Evolutionary conservation across 306 rosid species (phyloP).

Genomic region (Arachis hypogaea): DNA sequence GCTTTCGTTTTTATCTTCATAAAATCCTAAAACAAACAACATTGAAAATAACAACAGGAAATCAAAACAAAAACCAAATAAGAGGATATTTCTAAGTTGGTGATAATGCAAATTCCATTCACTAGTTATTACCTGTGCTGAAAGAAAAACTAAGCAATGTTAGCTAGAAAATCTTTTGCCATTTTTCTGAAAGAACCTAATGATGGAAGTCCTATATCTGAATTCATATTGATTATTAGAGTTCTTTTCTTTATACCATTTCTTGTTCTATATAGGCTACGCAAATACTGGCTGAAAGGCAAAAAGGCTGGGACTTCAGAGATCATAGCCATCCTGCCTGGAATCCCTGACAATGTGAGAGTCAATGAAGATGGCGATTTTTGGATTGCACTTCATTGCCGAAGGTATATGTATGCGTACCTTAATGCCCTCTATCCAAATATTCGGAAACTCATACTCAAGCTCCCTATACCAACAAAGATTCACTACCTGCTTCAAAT

Average conservation of each 20-base stretch:
- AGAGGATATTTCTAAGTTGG: background rate
- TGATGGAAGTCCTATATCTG: slow-evolving; percentile 16
- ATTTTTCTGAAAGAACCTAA: background rate
- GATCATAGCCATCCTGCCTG: slow-evolving; percentile 75
- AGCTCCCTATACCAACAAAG: slow-evolving; percentile 74
- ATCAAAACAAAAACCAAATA: no score
- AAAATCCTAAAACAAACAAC: no score
- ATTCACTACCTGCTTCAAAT: slow-evolving; percentile 66
- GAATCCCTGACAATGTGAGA: slow-evolving; percentile 88
- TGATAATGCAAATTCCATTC: slow-evolving; percentile 20
- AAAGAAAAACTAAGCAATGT: background rate
- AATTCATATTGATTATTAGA: slow-evolving; percentile 10
- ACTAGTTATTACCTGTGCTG: background rate
- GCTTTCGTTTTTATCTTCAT: no score
- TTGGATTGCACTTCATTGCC: slow-evolving; percentile 83
- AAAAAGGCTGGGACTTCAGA: slow-evolving; percentile 83
- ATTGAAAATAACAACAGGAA: no score
- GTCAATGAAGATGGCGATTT: slow-evolving; percentile 80
- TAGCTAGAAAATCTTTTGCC: slow-evolving; percentile 14
- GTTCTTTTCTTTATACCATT: slow-evolving; percentile 9
- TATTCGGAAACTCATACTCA: slow-evolving; percentile 67
- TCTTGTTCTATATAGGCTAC: slow-evolving; percentile 55
- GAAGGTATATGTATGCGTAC: slow-evolving; percentile 48
- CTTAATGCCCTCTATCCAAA: slow-evolving; percentile 57
- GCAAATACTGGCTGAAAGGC: slow-evolving; percentile 87